Conservation (phyloP, 441 rosid species). For the Pelargonium cotyledonis region DNA sequence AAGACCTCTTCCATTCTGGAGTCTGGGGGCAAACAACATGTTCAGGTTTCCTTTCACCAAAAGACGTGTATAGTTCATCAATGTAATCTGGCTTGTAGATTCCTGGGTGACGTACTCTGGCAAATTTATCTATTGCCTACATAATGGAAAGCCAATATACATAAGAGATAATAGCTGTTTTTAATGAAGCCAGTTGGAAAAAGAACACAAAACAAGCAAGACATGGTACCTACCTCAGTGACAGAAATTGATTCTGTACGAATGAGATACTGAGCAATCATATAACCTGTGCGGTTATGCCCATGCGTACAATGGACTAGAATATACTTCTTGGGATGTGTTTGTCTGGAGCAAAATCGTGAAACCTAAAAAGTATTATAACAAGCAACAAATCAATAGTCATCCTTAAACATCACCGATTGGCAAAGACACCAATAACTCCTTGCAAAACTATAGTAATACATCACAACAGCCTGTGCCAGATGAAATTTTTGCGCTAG, state of each 20-base stretch:
- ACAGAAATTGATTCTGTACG: slow-evolving; percentile 79
- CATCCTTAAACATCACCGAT: not conserved
- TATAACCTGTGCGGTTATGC: slow-evolving; percentile 94
- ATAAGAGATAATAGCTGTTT: slow-evolving; percentile 10
- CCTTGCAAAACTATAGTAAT: not conserved
- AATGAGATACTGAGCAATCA: slow-evolving; percentile 93
- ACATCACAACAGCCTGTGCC: not conserved
- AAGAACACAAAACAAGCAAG: not conserved
- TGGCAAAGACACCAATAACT: slow-evolving; percentile 6
- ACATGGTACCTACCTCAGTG: slow-evolving; percentile 48
- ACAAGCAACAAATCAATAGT: not conserved
- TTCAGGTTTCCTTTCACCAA: slow-evolving; percentile 86
- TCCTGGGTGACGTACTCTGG: slow-evolving; percentile 95
- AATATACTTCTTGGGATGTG: slow-evolving; percentile 64
- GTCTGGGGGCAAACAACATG: slow-evolving; percentile 65
- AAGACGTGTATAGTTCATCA: slow-evolving; percentile 68
- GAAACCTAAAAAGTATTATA: slow-evolving; percentile 1
- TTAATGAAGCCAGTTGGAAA: slow-evolving; percentile 10
- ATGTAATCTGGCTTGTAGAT: slow-evolving; percentile 91
- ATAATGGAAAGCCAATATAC: slow-evolving; percentile 19
- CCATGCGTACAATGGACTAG: slow-evolving; percentile 99
- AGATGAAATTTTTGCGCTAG: not conserved
- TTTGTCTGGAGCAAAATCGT: slow-evolving; percentile 36
- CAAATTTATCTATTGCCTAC: slow-evolving; percentile 79
- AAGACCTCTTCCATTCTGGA: slow-evolving; percentile 97